A percentile compares a stretch with the other conserved stretches of the same genome.
phyloP scores from a whole-genome alignment of 441 rosid species.

The Erodium chrysanthum region DNA sequence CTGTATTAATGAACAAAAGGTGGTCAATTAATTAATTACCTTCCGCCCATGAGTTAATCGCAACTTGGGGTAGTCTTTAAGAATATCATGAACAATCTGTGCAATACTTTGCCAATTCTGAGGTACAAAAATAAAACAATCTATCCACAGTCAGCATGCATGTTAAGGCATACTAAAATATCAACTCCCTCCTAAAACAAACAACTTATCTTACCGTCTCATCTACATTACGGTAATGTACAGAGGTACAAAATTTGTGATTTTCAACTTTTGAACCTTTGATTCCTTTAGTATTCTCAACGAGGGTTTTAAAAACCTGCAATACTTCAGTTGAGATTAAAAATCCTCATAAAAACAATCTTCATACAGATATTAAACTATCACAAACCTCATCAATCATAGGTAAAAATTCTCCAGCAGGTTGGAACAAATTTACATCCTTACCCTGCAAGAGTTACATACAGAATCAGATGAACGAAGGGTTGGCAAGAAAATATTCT shows the following conservation, averaged over 20 bases:
- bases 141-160: neutral
- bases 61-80: slow-evolving; percentile 69
- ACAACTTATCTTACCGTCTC: slow-evolving; percentile 43
- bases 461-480: neutral
- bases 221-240: slow-evolving; percentile 95
- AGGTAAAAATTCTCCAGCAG: slow-evolving; percentile 72
- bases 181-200: neutral
- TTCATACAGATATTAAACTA: too few relatives aligned
- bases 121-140: neutral
- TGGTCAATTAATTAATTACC: slow-evolving; percentile 38
- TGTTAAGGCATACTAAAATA: too few relatives aligned
- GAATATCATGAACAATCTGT: slow-evolving; percentile 68
- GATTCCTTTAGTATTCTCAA: slow-evolving; percentile 53
- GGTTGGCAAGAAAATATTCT: neutral
- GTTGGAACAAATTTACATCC: slow-evolving; percentile 74
- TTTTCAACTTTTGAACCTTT: slow-evolving; percentile 82
- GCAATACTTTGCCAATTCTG: slow-evolving; percentile 86
- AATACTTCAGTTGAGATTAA: neutral
- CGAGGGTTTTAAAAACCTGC: slow-evolving; percentile 74
- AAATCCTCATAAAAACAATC: neutral
- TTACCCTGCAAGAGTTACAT: slow-evolving; percentile 38
- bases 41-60: slow-evolving; percentile 86
- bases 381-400: slow-evolving; percentile 57
- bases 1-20: neutral
- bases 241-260: slow-evolving; percentile 87